Evolutionary conservation across 352 stramenopile species (phyloP), one percentile per base, ranked within the genome.

Genomic region (Thalassiosira exigua): DNA sequence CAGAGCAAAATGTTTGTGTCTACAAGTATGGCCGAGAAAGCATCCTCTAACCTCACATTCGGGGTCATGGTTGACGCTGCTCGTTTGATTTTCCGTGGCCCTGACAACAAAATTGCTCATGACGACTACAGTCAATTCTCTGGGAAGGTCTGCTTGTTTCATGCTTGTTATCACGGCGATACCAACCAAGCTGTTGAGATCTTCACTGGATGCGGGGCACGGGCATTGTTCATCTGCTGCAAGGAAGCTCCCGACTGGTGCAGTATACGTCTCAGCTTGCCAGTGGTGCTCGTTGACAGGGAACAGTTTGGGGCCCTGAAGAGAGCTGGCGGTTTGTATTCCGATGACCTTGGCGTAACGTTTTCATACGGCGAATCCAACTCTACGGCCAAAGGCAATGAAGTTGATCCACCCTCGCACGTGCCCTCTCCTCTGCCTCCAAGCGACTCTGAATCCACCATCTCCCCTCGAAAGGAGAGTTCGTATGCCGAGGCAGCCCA

Each of bases 81-180:
- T 17, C 32, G 11, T 29, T 59, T 50, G 17, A 33, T 59, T 41
- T 67, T 21, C 36, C 66, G 54, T 60, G 66, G 51, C 39, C 2
- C 1, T 22, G n/a, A 32, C 19, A 26, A 42, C n/a, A 59, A 68
- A 29, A 60, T 56, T 48, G 30, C 64, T 19, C 33, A 21, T 61
- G 29, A 21, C 9, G 22, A n/a, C 3, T 30, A 59, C 29, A 29
- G 60, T 19, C 12, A 14, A 2, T 26, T 75, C 19, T 75, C 66
- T 39, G 69, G 69, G 22, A 79, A 72, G 60, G 19, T 72, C 26
- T 79, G 69, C 30, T 22, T 79, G 36, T 70, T 54, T 27, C n/a
- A 71, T 3, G 19, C 30, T 21, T n/a, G 17, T 2, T 19, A 32
- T 26, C 27, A 7, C 21, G 24, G 29, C 27, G 68, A 64, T 14